Evolutionary conservation across 768 basidiomycete species (phyloP), one percentile per base, ranked within the genome.

Genomic region (Pleurotus pulmonarius): DNA sequence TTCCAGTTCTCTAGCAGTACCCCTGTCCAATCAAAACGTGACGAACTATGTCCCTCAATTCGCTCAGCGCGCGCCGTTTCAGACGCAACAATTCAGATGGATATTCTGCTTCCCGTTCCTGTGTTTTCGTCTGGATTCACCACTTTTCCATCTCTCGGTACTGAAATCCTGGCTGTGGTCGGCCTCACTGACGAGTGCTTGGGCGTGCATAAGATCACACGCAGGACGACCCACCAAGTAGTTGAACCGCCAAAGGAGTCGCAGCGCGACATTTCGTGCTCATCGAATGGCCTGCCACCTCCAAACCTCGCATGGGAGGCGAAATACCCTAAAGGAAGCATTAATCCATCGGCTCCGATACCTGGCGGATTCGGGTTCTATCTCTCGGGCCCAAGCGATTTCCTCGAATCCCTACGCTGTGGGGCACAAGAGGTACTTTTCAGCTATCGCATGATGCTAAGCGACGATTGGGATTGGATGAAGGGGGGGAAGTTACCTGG

Each of bases 401-500:
- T 85, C 56, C 56, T 68, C 0, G 61, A 68, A 2, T 60, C 55
- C 3, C 63, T 85, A 46, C 64, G 67, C 15, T 63, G 58, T 11
- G 70, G 69, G 0, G 82, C 82, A 12, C 75, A 67, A 15, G 85
- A 91, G 57, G 83, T 81, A 2, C 59, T 84, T 0, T 73, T 88
- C 63, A 78, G 83, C 57, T 92, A 90, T 64, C 78, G 83, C 2
- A 76, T 88, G 65, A 83, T 83, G 78, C 78, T 90, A 47, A 69
- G 83, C 56, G 64, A 72, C 0, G 84, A 74, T 1, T 90, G 85
- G 79, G 77, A 82, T 38, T 90, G 83, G 78, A 75, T 72, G n/a
- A 85, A 84, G 62, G 89, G 89, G 25, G 89, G 89, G 1, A 92
- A 92, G 64, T 72, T 90, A 13, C 88, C 89, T 29, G 89, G 89